These are phyloP conservation scores for Akanthomyces uredinophilus DNA, from an alignment of 2,329 filamentous ascomycete genomes.

Conservation along the genomic window DNA sequence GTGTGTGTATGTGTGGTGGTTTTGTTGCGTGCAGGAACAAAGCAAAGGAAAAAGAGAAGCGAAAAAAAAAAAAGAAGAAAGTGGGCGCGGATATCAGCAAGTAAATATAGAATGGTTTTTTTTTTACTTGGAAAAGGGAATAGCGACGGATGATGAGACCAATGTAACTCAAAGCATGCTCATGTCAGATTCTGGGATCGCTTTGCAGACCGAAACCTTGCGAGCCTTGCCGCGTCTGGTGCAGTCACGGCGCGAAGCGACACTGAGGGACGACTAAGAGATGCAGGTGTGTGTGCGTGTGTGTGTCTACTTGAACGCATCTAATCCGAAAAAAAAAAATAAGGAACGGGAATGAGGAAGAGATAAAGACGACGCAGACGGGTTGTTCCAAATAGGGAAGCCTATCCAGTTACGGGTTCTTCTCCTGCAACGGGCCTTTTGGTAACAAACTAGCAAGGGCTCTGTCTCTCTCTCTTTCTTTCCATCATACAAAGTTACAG, in stretches of 20 bases:
- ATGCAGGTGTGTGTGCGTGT: neutral
- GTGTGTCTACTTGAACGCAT: neutral
- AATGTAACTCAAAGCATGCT: constrained; percentile 6
- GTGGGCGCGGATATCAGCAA: neutral
- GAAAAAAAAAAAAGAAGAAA: neutral
- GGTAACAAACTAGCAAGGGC: too few species aligned
- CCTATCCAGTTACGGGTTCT: neutral
- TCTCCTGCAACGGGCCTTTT: neutral
- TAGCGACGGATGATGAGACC: neutral
- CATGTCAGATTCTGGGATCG: constrained; percentile 1
- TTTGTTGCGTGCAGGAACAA: neutral
- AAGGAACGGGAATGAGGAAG: neutral
- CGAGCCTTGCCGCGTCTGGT: neutral
- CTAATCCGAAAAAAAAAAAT: too few species aligned
- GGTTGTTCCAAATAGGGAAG: neutral
- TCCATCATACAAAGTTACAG: too few species aligned
- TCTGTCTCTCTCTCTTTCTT: too few species aligned
- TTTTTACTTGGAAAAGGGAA: neutral
- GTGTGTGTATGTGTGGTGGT: neutral
- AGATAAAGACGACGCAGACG: neutral
- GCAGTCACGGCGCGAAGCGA: constrained; percentile 1
- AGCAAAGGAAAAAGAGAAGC: too few species aligned
- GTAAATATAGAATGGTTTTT: neutral
- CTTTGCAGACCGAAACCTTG: neutral
- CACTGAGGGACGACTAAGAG: neutral